Conservation (phyloP, 2,329 filamentous ascomycete genomes). For the Venturia carpophila region DNA sequence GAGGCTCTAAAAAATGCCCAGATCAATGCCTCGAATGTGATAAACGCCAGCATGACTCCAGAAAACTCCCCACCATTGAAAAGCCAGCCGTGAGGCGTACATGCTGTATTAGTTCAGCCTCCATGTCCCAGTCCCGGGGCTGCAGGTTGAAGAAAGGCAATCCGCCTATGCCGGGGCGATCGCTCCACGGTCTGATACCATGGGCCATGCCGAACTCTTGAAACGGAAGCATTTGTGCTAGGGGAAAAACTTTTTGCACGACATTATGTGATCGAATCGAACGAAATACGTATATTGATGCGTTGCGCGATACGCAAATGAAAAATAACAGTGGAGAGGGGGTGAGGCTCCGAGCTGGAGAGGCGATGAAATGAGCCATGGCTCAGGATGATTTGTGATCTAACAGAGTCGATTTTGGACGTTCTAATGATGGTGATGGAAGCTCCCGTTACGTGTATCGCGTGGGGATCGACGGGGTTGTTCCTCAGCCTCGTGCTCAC, state of each 20-base stretch:
- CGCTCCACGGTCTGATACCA: not conserved
- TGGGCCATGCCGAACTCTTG: not conserved
- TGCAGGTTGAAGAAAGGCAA: not conserved
- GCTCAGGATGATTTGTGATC: not conserved
- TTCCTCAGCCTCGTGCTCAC: constrained; percentile 2
- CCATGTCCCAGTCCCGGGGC: not conserved
- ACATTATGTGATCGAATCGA: not conserved
- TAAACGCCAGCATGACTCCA: not conserved
- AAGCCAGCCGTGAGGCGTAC: constrained; percentile 6
- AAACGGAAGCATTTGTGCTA: not conserved
- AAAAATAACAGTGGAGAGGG: not conserved
- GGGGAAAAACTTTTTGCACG: not conserved
- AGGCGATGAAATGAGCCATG: not conserved
- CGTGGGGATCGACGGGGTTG: not conserved
- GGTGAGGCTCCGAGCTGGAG: not conserved
- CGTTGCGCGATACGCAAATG: not conserved
- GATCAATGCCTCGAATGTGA: not conserved
- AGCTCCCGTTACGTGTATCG: not conserved
- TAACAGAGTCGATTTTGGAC: not conserved
- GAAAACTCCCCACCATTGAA: not conserved
- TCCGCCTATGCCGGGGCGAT: not conserved
- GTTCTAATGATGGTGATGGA: not conserved
- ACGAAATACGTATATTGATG: not conserved
- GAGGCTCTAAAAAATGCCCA: constrained; percentile 2
- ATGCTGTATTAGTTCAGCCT: not conserved